phyloP scores from a whole-genome alignment of 108 stramenopile genomes.

The Discostella pseudostelligera region DNA sequence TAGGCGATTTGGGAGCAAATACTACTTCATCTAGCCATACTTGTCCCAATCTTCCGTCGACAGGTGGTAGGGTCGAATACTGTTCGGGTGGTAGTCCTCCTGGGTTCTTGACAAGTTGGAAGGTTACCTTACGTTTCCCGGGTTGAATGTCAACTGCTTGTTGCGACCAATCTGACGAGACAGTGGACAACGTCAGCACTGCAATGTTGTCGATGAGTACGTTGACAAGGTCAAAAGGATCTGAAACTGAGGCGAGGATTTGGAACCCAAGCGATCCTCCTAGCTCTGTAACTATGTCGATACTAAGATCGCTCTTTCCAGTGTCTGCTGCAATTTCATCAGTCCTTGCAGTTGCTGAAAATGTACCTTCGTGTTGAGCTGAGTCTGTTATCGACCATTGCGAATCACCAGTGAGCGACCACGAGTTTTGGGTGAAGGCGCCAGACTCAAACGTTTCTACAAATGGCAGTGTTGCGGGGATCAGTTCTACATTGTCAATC shows the following conservation, averaged over 20 bases:
- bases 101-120: slow-evolving; percentile 38
- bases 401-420: slow-evolving; percentile 38
- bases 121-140: slow-evolving; percentile 43
- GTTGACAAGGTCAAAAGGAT: slow-evolving; percentile 29
- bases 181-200: slow-evolving; percentile 12
- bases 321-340: slow-evolving; percentile 20
- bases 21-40: slow-evolving; percentile 39
- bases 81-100: slow-evolving; percentile 24
- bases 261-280: slow-evolving; percentile 29
- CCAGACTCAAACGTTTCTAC: slow-evolving; percentile 37
- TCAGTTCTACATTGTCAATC: slow-evolving; percentile 41
- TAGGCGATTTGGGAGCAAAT: slow-evolving; percentile 17
- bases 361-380: slow-evolving; percentile 19
- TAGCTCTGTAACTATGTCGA: slow-evolving; percentile 44
- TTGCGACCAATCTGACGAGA: slow-evolving; percentile 21
- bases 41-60: slow-evolving; percentile 19
- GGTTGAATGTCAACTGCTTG: slow-evolving; percentile 33
- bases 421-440: slow-evolving; percentile 33
- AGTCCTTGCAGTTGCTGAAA: slow-evolving; percentile 31
- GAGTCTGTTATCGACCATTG: slow-evolving; percentile 40
- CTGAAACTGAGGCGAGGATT: slow-evolving; percentile 26
- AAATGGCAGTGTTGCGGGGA: slow-evolving; percentile 28
- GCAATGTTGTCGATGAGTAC: slow-evolving; percentile 28
- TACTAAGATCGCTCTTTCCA: slow-evolving; percentile 34
- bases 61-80: slow-evolving; percentile 23